These are phyloP conservation scores for Gnomoniopsis sp. DNA, from an alignment of 2,329 filamentous ascomycete species.

Conservation along the genomic window DNA sequence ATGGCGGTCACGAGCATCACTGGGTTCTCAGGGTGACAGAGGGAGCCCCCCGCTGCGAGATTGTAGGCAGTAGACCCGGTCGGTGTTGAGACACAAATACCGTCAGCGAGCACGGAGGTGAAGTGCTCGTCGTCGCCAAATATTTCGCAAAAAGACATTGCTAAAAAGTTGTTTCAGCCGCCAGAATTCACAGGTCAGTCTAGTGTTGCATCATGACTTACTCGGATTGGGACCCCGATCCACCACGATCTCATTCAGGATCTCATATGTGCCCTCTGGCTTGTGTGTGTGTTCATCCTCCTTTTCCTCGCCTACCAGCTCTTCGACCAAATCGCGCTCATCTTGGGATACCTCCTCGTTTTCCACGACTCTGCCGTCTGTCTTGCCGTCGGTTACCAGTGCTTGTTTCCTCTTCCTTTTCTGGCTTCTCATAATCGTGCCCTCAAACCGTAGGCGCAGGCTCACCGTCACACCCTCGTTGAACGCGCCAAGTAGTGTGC, in stretches of 20 bases:
- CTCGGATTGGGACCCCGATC: constrained; percentile 91
- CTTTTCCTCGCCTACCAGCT: constrained; percentile 81
- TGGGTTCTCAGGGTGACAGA: constrained; percentile 94
- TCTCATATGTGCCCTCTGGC: constrained; percentile 81
- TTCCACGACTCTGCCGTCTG: constrained; percentile 24
- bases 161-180: constrained; percentile 37
- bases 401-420: constrained; percentile 28
- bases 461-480: constrained; percentile 84
- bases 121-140: constrained; percentile 96
- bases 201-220: constrained; percentile 40
- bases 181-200: neutral
- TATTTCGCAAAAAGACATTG: constrained; percentile 87
- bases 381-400: constrained; percentile 13
- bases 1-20: constrained; percentile 94
- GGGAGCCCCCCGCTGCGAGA: constrained; percentile 87
- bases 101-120: constrained; percentile 89
- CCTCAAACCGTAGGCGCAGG: constrained; percentile 84
- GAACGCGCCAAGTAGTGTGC: constrained; percentile 70
- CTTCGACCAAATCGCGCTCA: constrained; percentile 74
- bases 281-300: constrained; percentile 82
- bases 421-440: constrained; percentile 83
- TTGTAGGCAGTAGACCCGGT: constrained; percentile 96
- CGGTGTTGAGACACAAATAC: constrained; percentile 88
- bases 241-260: constrained; percentile 94
- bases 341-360: constrained; percentile 36